A percentile compares a stretch with the other conserved stretches of the same genome.
Evolutionary conservation across 768 basidiomycete species (phyloP).

Genomic region (Tephrocybe sp.): DNA sequence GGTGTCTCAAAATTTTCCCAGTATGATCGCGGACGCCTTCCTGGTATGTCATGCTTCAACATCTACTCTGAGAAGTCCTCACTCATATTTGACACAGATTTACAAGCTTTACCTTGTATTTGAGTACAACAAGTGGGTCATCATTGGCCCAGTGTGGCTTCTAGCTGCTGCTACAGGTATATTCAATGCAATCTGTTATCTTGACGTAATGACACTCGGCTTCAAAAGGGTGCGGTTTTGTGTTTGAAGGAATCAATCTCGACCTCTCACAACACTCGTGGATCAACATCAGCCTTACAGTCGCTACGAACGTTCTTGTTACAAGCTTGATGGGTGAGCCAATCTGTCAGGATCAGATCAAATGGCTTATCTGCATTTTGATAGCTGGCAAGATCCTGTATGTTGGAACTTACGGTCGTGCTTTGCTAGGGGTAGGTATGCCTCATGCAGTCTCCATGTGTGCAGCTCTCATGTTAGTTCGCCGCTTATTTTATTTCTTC

Average conservation of each 20-base stretch:
- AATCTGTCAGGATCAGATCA: background rate
- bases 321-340: constrained; percentile 33
- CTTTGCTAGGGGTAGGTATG: constrained; percentile 25
- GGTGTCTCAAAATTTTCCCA: background rate
- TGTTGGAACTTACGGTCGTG: constrained; percentile 24
- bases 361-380: background rate
- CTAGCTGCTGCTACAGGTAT: constrained; percentile 16
- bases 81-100: constrained; percentile 4
- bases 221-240: constrained; percentile 20
- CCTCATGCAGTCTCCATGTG: constrained; percentile 29
- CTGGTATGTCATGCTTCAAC: constrained; percentile 7
- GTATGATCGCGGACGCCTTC: constrained; percentile 15
- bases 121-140: constrained; percentile 9
- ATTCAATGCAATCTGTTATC: too few species aligned
- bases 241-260: constrained; percentile 13
- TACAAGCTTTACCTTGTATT: constrained; percentile 20
- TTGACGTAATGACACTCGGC: too few species aligned
- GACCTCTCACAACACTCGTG: constrained; percentile 23
- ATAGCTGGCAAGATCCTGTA: constrained; percentile 36
- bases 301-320: constrained; percentile 31
- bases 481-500: too few species aligned
- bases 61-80: background rate
- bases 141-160: constrained; percentile 13
- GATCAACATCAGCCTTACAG: constrained; percentile 32
- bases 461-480: constrained; percentile 36